Evolutionary conservation across 2,329 filamentous ascomycete species (phyloP).

Genomic region (Dothistroma septosporum): DNA sequence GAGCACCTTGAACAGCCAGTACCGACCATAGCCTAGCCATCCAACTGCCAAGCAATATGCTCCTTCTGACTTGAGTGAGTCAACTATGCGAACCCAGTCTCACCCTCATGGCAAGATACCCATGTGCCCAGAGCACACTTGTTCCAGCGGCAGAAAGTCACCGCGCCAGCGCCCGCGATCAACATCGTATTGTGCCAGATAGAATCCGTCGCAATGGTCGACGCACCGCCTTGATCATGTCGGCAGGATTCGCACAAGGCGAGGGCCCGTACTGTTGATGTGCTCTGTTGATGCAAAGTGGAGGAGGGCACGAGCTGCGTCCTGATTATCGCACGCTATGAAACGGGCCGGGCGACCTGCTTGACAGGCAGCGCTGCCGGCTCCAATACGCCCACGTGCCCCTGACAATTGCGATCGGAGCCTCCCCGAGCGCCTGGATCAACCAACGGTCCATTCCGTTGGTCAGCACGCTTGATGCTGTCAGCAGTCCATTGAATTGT

Average conservation of each 20-base stretch:
- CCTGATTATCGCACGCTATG: conserved; percentile 17
- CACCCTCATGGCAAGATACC: conserved; percentile 20
- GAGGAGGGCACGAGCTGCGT: conserved; percentile 23
- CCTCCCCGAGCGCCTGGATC: too few species aligned
- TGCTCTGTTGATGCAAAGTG: conserved; percentile 22
- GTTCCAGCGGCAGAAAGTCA: conserved; percentile 14
- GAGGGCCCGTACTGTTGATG: conserved; percentile 23
- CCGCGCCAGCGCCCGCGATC: conserved; percentile 18
- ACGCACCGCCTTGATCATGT: conserved; percentile 20
- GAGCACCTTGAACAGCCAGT: conserved; percentile 15
- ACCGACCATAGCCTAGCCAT: neutral
- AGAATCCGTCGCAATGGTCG: conserved; percentile 20
- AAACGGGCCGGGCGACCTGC: too few species aligned
- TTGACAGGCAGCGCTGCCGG: too few species aligned
- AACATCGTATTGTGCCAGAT: conserved; percentile 15
- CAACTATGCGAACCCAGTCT: conserved; percentile 20
- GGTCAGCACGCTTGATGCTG: conserved; percentile 10
- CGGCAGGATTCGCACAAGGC: neutral
- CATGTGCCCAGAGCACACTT: conserved; percentile 14
- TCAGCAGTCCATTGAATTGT: conserved; percentile 21
- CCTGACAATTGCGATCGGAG: too few species aligned
- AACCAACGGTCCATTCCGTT: conserved; percentile 7
- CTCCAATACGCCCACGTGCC: too few species aligned
- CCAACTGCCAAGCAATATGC: neutral
- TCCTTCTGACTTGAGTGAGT: conserved; percentile 2